Evolutionary conservation across 2,329 filamentous ascomycete species (phyloP).

Genomic region (Sporothrix schenckii): DNA sequence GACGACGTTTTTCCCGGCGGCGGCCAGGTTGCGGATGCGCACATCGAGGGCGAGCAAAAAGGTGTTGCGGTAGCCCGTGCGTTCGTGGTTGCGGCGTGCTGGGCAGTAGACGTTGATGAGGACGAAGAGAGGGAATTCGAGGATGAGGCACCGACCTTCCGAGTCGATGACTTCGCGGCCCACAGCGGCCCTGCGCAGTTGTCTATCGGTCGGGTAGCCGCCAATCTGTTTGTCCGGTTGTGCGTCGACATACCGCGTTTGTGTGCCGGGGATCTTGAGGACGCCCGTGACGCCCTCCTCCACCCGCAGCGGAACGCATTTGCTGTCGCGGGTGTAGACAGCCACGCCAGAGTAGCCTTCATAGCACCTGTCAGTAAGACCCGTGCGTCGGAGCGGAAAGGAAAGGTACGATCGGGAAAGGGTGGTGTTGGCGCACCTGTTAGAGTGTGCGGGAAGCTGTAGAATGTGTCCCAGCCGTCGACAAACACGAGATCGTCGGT

Average conservation of each 20-base stretch:
- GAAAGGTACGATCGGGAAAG: slow-evolving; percentile 40
- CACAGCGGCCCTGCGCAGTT: slow-evolving; percentile 58
- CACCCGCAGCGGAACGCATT: slow-evolving; percentile 81
- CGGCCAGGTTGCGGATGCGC: slow-evolving; percentile 79
- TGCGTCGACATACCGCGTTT: slow-evolving; percentile 72
- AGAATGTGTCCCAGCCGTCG: slow-evolving; percentile 93
- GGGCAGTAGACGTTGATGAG: slow-evolving; percentile 91
- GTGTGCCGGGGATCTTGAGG: slow-evolving; percentile 71
- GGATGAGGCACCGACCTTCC: slow-evolving; percentile 85
- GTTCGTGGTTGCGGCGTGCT: slow-evolving; percentile 78
- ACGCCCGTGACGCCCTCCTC: slow-evolving; percentile 93
- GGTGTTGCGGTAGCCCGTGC: slow-evolving; percentile 78
- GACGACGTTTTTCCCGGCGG: slow-evolving; percentile 80
- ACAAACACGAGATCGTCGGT: slow-evolving; percentile 95
- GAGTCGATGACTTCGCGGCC: slow-evolving; percentile 78
- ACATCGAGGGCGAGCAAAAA: slow-evolving; percentile 81
- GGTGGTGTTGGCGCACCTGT: slow-evolving; percentile 61
- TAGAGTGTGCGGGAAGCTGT: slow-evolving; percentile 89
- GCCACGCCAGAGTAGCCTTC: slow-evolving; percentile 95
- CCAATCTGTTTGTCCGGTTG: slow-evolving; percentile 77
- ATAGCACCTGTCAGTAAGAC: neutral
- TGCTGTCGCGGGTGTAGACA: slow-evolving; percentile 87
- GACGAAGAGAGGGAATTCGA: slow-evolving; percentile 95
- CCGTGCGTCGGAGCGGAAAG: neutral
- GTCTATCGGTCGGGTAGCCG: slow-evolving; percentile 74